These are phyloP conservation scores for Leccinum arenicola DNA, from an alignment of 768 basidiomycete species.

Conservation along the genomic window DNA sequence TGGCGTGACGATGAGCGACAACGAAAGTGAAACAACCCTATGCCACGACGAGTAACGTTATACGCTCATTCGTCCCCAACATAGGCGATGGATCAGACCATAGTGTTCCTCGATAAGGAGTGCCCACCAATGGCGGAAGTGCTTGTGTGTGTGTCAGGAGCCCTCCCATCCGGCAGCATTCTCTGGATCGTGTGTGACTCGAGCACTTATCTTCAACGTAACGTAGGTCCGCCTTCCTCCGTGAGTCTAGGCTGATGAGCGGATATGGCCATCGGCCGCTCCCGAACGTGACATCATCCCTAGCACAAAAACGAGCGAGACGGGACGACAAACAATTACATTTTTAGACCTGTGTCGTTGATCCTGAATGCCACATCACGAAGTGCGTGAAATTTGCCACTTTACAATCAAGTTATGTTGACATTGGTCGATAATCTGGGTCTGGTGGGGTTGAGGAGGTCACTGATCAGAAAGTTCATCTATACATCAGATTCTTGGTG, in stretches of 20 bases:
- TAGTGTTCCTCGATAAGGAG: conserved; percentile 7
- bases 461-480: background rate
- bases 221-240: conserved; percentile 1
- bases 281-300: background rate
- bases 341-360: background rate
- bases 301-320: background rate
- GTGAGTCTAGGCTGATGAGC: conserved; percentile 3
- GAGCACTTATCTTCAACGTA: conserved; percentile 7
- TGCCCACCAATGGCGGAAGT: conserved; percentile 27
- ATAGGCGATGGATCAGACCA: conserved; percentile 1
- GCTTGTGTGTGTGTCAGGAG: conserved; percentile 8
- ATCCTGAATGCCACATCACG: background rate
- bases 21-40: conserved; percentile 1
- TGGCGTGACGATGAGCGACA: background rate
- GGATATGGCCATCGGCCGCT: conserved; percentile 22
- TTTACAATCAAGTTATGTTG: conserved; percentile 4
- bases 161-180: conserved; percentile 16
- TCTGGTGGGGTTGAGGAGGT: background rate
- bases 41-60: conserved; percentile 1
- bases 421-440: background rate
- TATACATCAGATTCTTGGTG: background rate
- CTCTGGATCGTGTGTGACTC: conserved; percentile 8
- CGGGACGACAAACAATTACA: background rate
- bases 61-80: background rate
- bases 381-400: conserved; percentile 6